Base-by-base conservation (phyloP, 139 green algal genomes). In the Nannochloris sp. region DNA sequence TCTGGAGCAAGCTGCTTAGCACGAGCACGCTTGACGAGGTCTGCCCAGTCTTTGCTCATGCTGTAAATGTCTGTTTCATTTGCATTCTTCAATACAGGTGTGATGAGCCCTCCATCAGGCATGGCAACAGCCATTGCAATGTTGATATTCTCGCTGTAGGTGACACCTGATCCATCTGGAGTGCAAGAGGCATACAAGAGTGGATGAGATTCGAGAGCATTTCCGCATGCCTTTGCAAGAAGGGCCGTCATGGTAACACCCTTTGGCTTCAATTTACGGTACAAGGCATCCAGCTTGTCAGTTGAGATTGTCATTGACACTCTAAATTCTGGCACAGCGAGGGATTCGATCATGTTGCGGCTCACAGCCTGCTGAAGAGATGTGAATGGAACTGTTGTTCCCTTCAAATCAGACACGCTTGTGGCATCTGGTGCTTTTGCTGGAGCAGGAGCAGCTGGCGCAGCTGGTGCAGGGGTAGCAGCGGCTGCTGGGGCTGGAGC, bases 171-270 rank as follows among this genome's bases (percentile, higher is more conserved):
- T 56, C 81, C 90, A 76, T 95, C 90, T 31, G 83, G 45, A 9
- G 90, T 96, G 72, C 80, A 89, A 40, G 72, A 49, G 28, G 92
- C 85, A 59, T 91, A 95, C 44, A 99, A 76, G 36, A 95, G 65
- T 4, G 93, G 93, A 78, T 98, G 91, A 65, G 86, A 70, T 4
- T 83, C 84, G 17, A 99, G 84, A 2, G 93, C 93, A 37, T 91
- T 71, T 45, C 85, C 93, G 44, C 80, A 78, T 10, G 93, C 93
- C 84, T 98, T 98, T 50, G 91, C 85, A 66, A 98, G 84, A 70
- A 99, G 76, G 3, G 84, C 91, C 6, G 91, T 96, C 90, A 99
- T 97, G 59, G 93, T 99, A 40, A 98, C 93, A 61, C 93, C 93
- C 75, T 96, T 90, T 30, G 90, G 87, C 86, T 99, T 99, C 25